Percentiles rank a stretch among this genome's conserved stretches.
phyloP scores from a whole-genome alignment of 345 rosid genomes.

The Corchorus olitorius region DNA sequence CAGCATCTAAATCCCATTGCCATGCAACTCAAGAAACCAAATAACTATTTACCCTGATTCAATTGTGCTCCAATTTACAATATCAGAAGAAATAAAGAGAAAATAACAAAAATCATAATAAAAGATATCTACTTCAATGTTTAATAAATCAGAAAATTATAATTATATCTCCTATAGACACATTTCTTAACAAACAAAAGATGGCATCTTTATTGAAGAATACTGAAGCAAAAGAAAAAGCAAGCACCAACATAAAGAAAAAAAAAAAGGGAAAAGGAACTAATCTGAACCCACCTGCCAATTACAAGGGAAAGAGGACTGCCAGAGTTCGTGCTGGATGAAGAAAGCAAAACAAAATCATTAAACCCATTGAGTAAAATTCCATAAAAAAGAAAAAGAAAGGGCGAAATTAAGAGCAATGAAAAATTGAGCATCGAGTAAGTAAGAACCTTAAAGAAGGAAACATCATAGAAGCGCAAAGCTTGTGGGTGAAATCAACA shows the following conservation, averaged over 20 bases:
- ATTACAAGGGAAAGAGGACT: slow-evolving; percentile 88
- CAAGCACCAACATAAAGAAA: background rate
- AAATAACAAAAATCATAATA: background rate
- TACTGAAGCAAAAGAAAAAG: background rate
- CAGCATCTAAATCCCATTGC: background rate
- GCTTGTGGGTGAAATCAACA: slow-evolving; percentile 95
- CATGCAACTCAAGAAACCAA: slow-evolving; percentile 10
- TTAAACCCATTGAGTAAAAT: background rate
- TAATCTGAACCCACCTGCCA: slow-evolving; percentile 66
- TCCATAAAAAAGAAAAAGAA: background rate
- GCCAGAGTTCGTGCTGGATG: slow-evolving; percentile 48
- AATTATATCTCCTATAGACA: background rate
- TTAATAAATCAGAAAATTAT: slow-evolving; percentile 8
- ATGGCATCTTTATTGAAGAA: background rate
- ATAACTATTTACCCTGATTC: background rate
- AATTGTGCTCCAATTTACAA: background rate
- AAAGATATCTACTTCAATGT: slow-evolving; percentile 5
- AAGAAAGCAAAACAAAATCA: slow-evolving; percentile 17
- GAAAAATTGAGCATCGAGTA: background rate
- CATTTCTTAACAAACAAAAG: slow-evolving; percentile 6
- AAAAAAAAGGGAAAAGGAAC: slow-evolving; percentile 5
- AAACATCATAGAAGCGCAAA: slow-evolving; percentile 82
- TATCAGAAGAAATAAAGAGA: background rate
- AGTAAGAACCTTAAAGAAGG: slow-evolving; percentile 72
- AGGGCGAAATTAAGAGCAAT: background rate